Base-by-base conservation (phyloP, 352 stramenopile genomes). In the Globisporangium splendens region DNA sequence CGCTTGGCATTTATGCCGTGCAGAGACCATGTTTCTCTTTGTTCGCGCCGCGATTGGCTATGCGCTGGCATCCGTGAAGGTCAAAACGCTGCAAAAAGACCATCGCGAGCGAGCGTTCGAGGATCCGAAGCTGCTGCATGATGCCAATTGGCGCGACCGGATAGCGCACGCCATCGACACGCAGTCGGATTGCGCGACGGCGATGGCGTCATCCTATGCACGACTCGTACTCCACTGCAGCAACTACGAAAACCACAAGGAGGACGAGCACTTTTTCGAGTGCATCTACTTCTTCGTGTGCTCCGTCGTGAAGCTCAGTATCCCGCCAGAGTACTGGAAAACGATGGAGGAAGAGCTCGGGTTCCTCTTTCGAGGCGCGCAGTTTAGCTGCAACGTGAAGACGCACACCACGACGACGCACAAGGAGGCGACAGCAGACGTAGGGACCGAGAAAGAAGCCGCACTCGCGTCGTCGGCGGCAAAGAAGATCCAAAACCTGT, bases 191-290 rank as follows among this genome's bases (percentile, higher is more conserved):
- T 81, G 72, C 55, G 65, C 66, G 3, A 67, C 54, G 3, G 65
- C 68, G 21, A 74, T 91, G 55, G 75, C 77, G 10, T 66, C 75
- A 2, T 66, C 73, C 0, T 91, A 90, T 51, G 80, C 83, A 11
- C 79, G 83, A 8, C 48, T 93, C 17, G 75, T 91, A 41, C 73
- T 93, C 4, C 76, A 91, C 55, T 91, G 81, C 68, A 93, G 79
- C 74, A 93, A 90, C 63, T 88, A 80, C 54, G 82, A 93, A 66
- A 83, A 85, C 49, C 79, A 91, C 66, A 89, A 90, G 59, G 77
- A 93, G 46, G 83, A 93, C 71, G 73, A 89, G 56, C 71, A 66
- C 43, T 90, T 91, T 63, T 91, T 93, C 54, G 83, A 93, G 62
- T 84, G 75, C 50, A 64, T 93, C 57, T 91, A 90, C 57, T 91